Percentiles rank a stretch among this genome's conserved stretches.
Conservation (phyloP, 75 land plant species). For the Cunninghamia lanceolata region DNA sequence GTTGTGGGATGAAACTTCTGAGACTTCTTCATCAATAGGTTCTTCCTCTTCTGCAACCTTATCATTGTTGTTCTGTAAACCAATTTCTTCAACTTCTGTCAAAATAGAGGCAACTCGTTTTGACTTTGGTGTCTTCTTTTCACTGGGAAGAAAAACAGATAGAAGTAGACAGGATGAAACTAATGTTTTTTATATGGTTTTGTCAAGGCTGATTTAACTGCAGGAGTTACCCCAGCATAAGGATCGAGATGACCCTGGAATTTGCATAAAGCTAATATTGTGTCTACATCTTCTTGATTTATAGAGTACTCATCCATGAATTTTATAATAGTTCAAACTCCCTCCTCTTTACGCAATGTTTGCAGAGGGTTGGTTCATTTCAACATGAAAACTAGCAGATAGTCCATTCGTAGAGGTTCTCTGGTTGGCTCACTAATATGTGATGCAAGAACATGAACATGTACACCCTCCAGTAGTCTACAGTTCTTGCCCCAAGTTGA, state of each 20-base stretch:
- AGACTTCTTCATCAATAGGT: neutral
- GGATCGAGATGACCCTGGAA: constrained; percentile 83
- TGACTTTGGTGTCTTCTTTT: constrained; percentile 75
- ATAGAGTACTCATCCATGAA: constrained; percentile 84
- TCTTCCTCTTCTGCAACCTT: constrained; percentile 18
- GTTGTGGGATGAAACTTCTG: constrained; percentile 18
- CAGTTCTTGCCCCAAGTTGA: constrained; percentile 82
- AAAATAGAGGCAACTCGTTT: constrained; percentile 67
- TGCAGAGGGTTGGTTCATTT: constrained; percentile 64
- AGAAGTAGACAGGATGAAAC: constrained; percentile 10
- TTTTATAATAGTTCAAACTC: constrained; percentile 73
- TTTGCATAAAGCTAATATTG: constrained; percentile 70
- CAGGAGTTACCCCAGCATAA: constrained; percentile 73
- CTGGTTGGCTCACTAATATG: constrained; percentile 24
- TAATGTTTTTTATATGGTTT: constrained; percentile 81
- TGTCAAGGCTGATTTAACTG: constrained; percentile 88
- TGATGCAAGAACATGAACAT: too few species aligned
- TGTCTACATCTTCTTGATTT: constrained; percentile 88
- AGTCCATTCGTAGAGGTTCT: constrained; percentile 70
- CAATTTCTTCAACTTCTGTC: constrained; percentile 44
- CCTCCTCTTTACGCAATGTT: constrained; percentile 78
- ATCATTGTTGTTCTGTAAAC: constrained; percentile 50
- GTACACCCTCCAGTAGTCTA: constrained; percentile 79
- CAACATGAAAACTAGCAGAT: constrained; percentile 53
- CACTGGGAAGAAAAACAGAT: constrained; percentile 58